Percentiles rank a stretch among this genome's conserved stretches.
Conservation (phyloP, 2,329 filamentous ascomycete genomes). For the Ophiostoma tasmaniense region DNA sequence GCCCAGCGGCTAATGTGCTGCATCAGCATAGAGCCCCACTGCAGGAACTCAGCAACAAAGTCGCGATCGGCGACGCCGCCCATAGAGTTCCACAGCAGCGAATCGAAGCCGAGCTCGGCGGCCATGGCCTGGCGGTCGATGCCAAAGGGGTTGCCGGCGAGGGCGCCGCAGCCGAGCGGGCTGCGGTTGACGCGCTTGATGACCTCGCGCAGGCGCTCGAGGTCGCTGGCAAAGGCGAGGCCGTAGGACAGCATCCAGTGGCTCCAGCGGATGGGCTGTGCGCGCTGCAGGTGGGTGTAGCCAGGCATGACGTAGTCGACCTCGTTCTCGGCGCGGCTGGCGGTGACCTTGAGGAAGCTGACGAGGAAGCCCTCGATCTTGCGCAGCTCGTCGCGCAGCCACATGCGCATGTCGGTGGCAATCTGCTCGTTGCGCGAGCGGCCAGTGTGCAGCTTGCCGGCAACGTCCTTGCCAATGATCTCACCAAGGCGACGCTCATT, state of each 20-base stretch:
- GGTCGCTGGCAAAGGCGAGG: slow-evolving; percentile 61
- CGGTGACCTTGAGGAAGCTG: slow-evolving; percentile 60
- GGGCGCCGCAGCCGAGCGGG: slow-evolving; percentile 66
- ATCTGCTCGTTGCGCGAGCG: slow-evolving; percentile 87
- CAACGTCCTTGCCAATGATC: slow-evolving; percentile 76
- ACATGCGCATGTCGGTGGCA: slow-evolving; percentile 82
- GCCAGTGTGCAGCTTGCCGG: slow-evolving; percentile 82
- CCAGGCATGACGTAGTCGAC: slow-evolving; percentile 76
- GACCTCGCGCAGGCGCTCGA: slow-evolving; percentile 67
- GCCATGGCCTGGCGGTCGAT: slow-evolving; percentile 75
- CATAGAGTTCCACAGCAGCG: slow-evolving; percentile 69
- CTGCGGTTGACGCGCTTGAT: slow-evolving; percentile 63
- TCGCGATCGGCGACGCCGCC: slow-evolving; percentile 68
- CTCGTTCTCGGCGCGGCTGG: slow-evolving; percentile 61
- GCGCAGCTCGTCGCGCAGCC: slow-evolving; percentile 68
- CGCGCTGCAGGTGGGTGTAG: slow-evolving; percentile 81
- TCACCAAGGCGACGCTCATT: slow-evolving; percentile 69
- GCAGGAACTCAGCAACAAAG: slow-evolving; percentile 73
- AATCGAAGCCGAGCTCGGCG: slow-evolving; percentile 70
- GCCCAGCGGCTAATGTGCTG: slow-evolving; percentile 71
- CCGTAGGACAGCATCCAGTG: slow-evolving; percentile 75
- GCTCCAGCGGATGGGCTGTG: slow-evolving; percentile 69
- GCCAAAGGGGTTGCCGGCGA: slow-evolving; percentile 74
- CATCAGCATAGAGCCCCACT: slow-evolving; percentile 73
- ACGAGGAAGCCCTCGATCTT: slow-evolving; percentile 61